These are phyloP conservation scores for Quercus rubra DNA, from an alignment of 306 rosid genomes.

Conservation along the genomic window DNA sequence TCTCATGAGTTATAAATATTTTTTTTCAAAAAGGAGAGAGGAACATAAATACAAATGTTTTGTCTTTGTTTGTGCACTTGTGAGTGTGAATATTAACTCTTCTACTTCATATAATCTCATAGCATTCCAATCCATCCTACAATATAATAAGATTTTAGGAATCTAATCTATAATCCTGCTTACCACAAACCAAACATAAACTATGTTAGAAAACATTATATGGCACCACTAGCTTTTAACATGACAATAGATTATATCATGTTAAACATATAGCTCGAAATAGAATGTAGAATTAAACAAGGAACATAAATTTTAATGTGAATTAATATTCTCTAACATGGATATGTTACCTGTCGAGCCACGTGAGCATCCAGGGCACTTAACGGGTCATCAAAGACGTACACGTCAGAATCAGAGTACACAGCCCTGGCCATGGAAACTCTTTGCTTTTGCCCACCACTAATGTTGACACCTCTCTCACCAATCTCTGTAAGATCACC, in stretches of 20 bases:
- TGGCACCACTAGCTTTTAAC: neutral
- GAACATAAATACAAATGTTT: too few relatives aligned
- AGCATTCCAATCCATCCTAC: neutral
- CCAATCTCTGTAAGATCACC: slow-evolving; percentile 87
- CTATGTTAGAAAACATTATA: neutral
- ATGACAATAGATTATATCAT: neutral
- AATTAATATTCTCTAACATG: slow-evolving; percentile 13
- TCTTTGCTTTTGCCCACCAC: slow-evolving; percentile 97
- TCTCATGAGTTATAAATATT: too few relatives aligned
- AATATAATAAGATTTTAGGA: neutral
- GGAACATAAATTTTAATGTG: neutral
- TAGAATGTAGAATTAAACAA: neutral
- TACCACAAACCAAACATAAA: neutral
- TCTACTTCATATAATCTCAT: neutral
- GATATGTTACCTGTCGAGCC: slow-evolving; percentile 60
- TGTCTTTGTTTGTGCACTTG: neutral
- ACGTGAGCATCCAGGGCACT: slow-evolving; percentile 93
- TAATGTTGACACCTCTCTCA: slow-evolving; percentile 90
- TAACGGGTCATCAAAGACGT: slow-evolving; percentile 87
- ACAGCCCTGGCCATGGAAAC: slow-evolving; percentile 88
- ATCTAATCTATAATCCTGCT: neutral
- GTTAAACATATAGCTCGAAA: neutral
- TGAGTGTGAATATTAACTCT: neutral
- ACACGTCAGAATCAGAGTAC: slow-evolving; percentile 76
- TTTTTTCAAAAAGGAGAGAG: too few relatives aligned